Percentiles rank a stretch among this genome's conserved stretches.
Evolutionary conservation across 2,329 filamentous ascomycete species (phyloP).

Genomic region (Cadophora luteo-olivacea): DNA sequence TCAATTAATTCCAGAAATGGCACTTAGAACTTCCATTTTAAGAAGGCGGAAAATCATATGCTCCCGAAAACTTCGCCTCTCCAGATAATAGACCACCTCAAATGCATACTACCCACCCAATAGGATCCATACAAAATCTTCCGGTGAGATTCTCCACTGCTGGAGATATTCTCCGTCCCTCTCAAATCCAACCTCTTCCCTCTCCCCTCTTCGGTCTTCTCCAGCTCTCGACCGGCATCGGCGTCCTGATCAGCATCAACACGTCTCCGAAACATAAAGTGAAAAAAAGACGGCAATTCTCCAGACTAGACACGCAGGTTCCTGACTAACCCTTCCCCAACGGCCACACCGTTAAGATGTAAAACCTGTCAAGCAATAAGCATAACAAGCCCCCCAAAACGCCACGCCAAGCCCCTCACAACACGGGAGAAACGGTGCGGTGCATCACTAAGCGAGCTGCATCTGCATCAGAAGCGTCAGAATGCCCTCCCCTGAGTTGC

Average conservation of each 20-base stretch:
- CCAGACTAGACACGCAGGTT: not conserved
- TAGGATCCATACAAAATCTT: not conserved
- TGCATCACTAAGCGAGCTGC: slow-evolving; percentile 5
- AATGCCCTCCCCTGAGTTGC: not conserved
- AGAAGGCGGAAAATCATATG: not conserved
- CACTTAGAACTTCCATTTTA: not conserved
- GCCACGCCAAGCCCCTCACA: not conserved
- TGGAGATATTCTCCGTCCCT: not conserved
- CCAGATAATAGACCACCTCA: not conserved
- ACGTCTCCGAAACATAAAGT: not conserved
- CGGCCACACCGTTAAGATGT: not conserved
- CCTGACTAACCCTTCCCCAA: not conserved
- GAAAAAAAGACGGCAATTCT: not conserved
- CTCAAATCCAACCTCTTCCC: not conserved
- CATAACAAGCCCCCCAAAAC: not conserved
- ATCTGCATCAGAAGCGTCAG: slow-evolving; percentile 5
- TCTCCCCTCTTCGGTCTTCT: not conserved
- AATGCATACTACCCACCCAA: not conserved
- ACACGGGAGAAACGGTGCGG: not conserved
- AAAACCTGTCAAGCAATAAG: not conserved
- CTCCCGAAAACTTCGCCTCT: not conserved
- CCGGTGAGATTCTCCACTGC: not conserved
- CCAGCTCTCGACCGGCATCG: not conserved
- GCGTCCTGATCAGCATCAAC: not conserved
- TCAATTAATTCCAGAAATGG: not conserved